These are phyloP conservation scores for Chaetomium strumarium DNA, from an alignment of 2,329 filamentous ascomycete species.

Conservation along the genomic window DNA sequence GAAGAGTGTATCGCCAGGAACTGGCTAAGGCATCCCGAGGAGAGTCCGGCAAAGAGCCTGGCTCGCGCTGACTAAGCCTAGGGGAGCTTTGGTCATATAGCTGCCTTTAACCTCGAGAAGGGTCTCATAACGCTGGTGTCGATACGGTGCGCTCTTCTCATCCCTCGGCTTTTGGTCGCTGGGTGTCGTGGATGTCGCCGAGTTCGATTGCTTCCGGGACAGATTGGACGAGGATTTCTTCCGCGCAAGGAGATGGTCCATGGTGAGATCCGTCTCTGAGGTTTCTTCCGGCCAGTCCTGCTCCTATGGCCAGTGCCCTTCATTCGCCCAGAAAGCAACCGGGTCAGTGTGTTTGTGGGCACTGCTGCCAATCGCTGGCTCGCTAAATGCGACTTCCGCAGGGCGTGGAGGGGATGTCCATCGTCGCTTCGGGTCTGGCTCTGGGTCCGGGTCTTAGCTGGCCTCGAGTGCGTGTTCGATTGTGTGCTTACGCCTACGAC, in stretches of 20 bases:
- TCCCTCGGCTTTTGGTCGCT: conserved; percentile 33
- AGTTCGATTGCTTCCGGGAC: conserved; percentile 16
- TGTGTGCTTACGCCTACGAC: conserved; percentile 12
- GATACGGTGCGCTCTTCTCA: conserved; percentile 6
- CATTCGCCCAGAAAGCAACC: conserved; percentile 12
- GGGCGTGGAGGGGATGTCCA: conserved; percentile 10
- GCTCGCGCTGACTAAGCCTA: conserved; percentile 30
- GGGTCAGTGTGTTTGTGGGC: conserved; percentile 13
- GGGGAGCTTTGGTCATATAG: conserved; percentile 20
- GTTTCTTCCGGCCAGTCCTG: conserved; percentile 32
- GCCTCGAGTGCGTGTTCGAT: conserved; percentile 9
- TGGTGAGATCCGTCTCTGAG: conserved; percentile 3
- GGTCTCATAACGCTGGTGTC: background rate
- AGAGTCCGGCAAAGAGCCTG: conserved; percentile 28
- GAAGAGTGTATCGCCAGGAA: conserved; percentile 31
- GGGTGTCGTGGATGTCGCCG: conserved; percentile 25
- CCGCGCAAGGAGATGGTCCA: conserved; percentile 7
- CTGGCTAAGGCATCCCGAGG: conserved; percentile 28
- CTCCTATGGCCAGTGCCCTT: conserved; percentile 27
- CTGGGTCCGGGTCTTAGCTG: background rate
- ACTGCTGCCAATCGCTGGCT: conserved; percentile 12
- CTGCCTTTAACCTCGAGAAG: background rate
- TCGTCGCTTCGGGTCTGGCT: conserved; percentile 15
- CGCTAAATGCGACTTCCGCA: conserved; percentile 12
- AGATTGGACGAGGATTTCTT: conserved; percentile 8